phyloP scores from a whole-genome alignment of 495 filamentous ascomycete genomes.

The Xylaria castorea region DNA sequence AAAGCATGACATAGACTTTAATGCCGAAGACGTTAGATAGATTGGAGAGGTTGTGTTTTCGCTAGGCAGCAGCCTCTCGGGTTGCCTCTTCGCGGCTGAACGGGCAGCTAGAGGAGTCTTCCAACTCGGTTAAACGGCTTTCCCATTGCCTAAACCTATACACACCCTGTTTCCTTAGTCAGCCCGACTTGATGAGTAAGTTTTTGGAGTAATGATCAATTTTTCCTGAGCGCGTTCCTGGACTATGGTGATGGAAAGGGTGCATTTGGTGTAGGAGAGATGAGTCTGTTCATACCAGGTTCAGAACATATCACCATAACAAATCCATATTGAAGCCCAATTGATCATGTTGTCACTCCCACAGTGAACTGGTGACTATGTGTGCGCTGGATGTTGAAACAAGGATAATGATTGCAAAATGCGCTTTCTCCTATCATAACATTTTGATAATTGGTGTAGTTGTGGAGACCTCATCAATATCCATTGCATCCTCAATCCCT shows the following conservation, averaged over 20 bases:
- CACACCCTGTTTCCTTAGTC: background rate
- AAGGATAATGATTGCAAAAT: background rate
- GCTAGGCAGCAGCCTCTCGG: conserved; percentile 7
- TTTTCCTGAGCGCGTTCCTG: background rate
- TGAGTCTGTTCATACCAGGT: background rate
- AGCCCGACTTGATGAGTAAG: background rate
- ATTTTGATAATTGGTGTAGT: conserved; percentile 33
- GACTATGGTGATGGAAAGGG: background rate
- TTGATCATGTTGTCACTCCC: background rate
- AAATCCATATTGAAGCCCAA: background rate
- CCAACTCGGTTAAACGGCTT: background rate
- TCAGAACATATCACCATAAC: background rate
- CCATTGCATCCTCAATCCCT: conserved; percentile 35
- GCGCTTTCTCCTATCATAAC: conserved; percentile 4
- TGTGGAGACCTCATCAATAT: conserved; percentile 31
- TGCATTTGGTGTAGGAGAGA: background rate
- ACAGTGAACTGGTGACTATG: background rate
- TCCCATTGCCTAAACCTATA: background rate
- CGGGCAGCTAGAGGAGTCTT: background rate
- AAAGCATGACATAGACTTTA: background rate
- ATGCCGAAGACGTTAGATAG: background rate
- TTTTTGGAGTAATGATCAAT: background rate
- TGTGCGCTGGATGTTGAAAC: background rate
- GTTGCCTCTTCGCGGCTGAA: background rate
- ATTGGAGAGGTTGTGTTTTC: background rate